Percentiles rank a stretch among this genome's conserved stretches.
phyloP scores from a whole-genome alignment of 2,329 filamentous ascomycete genomes.

The Ampelomyces quisqualis region DNA sequence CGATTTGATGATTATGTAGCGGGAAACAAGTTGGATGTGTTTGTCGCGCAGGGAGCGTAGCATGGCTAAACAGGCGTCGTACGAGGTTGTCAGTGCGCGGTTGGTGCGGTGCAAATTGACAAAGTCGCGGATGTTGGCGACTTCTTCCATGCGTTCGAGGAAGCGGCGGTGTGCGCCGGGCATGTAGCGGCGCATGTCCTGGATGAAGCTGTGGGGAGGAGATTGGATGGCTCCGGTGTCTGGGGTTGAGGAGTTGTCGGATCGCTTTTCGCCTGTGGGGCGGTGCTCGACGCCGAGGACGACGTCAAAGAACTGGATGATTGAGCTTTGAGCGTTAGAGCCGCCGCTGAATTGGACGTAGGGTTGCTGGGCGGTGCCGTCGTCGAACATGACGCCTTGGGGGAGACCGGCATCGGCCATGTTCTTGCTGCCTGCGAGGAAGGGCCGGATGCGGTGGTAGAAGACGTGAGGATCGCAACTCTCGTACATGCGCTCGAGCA shows the following conservation, averaged over 20 bases:
- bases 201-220: slow-evolving; percentile 82
- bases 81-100: slow-evolving; percentile 71
- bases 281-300: slow-evolving; percentile 86
- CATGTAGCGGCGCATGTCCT: slow-evolving; percentile 98
- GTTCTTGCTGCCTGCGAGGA: slow-evolving; percentile 94
- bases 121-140: slow-evolving; percentile 85
- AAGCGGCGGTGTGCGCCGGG: slow-evolving; percentile 89
- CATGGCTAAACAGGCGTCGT: slow-evolving; percentile 85
- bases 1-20: slow-evolving; percentile 91
- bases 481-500: slow-evolving; percentile 90
- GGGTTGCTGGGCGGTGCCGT: slow-evolving; percentile 65
- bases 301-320: slow-evolving; percentile 97
- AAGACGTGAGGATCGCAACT: slow-evolving; percentile 93
- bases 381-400: slow-evolving; percentile 82
- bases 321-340: slow-evolving; percentile 93
- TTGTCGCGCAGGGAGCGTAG: slow-evolving; percentile 80
- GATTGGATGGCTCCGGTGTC: slow-evolving; percentile 49
- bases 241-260: slow-evolving; percentile 27
- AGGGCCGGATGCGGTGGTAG: slow-evolving; percentile 94
- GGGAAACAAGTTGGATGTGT: slow-evolving; percentile 93
- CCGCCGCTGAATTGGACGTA: slow-evolving; percentile 89
- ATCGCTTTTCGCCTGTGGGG: slow-evolving; percentile 73
- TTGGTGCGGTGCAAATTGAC: slow-evolving; percentile 66
- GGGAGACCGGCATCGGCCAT: slow-evolving; percentile 94
- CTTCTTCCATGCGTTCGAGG: slow-evolving; percentile 71